These are phyloP conservation scores for Phialocephala subalpina DNA, from an alignment of 2,329 filamentous ascomycete genomes.

Conservation along the genomic window DNA sequence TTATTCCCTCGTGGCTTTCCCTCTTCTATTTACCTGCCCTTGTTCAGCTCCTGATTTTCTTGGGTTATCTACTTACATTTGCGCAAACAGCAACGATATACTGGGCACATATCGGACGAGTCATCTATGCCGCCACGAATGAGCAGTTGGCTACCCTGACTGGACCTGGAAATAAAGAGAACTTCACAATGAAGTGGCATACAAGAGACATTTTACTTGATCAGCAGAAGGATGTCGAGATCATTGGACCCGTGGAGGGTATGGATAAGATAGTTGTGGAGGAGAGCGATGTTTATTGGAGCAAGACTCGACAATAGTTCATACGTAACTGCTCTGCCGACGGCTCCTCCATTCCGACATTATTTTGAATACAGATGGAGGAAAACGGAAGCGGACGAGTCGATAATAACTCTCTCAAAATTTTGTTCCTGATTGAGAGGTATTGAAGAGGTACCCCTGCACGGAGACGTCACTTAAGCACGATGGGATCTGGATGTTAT, in stretches of 20 bases:
- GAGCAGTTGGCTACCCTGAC: conserved; percentile 53
- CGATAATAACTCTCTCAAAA: no score
- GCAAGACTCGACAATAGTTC: conserved; percentile 38
- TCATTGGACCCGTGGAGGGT: conserved; percentile 55
- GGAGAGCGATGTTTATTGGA: conserved; percentile 57
- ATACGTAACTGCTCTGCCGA: no score
- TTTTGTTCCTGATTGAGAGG: no score
- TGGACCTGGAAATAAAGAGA: conserved; percentile 57
- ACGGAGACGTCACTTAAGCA: background rate
- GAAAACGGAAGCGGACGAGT: no score
- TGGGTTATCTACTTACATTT: background rate
- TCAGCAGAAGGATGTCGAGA: conserved; percentile 58
- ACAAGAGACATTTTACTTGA: conserved; percentile 55
- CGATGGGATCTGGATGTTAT: background rate
- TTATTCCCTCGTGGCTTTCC: conserved; percentile 35
- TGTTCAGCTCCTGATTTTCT: background rate
- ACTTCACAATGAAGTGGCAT: conserved; percentile 59
- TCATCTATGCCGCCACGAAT: conserved; percentile 60
- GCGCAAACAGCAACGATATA: conserved; percentile 49
- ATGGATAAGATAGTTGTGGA: conserved; percentile 54
- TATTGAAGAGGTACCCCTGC: background rate
- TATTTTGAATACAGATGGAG: no score
- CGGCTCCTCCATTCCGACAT: background rate
- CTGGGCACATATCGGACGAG: conserved; percentile 61
- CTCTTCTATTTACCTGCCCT: background rate